Base-by-base conservation (phyloP, 78 protist genomes). In the Dictyostelium firmibasis region DNA sequence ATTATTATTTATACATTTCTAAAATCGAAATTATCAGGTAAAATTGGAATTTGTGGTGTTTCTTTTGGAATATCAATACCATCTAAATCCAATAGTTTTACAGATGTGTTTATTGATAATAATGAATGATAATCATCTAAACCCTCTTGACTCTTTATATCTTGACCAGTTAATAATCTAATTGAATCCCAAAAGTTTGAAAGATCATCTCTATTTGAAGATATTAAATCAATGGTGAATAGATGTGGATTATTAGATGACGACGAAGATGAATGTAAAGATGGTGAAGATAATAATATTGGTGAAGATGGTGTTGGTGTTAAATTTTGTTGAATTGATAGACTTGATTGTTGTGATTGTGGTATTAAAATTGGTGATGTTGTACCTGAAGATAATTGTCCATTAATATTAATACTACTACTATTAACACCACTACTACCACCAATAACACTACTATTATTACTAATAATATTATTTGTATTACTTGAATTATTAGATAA, bases 11-110 rank as follows among this genome's bases (percentile, higher is more conserved):
- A 77, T 41, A 41, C 23, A 77, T 6, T 41, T 77, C 60, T 77
- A 77, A 77, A 77, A 31, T 77, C 83, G 41, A 31, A 77, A n/a
- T 77, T 77, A 10, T 41, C 60, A 14, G 92, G 92, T 74, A 60
- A 33, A 13, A 25, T 27, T n/a, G 92, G 92, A 20, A 86, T 38
- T 60, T 10, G 23, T 6, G 92, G 92, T 25, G 92, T 38, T 47
- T 60, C 33, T 77, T 57, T 75, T 36, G 93, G 93, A n/a, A 88
- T 35, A 27, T 88, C 93, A 60, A 88, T 11, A 50, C 93, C 93
- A 16, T 79, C 93, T 14, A 88, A 31, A 43, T 88, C 93, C 9
- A 88, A 44, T 23, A 88, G 33, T 79, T 88, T 88, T 1, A 88
- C 18, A 16, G 82, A 31, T 18, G 82, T 41, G 16, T 60, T 78